Base-by-base conservation (phyloP, 768 basidiomycete species). In the Trametes cubensis region DNA sequence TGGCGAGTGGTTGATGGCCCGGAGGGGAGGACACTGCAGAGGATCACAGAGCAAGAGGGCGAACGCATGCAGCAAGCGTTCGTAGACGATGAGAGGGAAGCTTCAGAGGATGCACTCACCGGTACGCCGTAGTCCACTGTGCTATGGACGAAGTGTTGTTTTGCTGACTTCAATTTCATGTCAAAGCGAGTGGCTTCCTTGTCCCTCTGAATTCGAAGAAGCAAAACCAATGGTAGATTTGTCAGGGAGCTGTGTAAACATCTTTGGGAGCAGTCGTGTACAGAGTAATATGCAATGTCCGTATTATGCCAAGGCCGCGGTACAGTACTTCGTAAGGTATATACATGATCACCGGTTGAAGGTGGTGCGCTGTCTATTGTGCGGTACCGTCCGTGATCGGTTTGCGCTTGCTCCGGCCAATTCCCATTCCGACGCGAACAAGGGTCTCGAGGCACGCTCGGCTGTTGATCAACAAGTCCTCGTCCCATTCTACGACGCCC, bases 381-480 rank as follows among this genome's bases (percentile, higher is more conserved):
- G 30, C 46, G 21, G 2, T 45, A 38, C 62, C 56, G 50, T 63
- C 62, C 56, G 28, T 46, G 62, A 58, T 25, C 50, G 62, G 51
- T 45, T 63, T 58, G 18, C 62, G 62, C 39, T 45, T 63, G 23
- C 66, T 44, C 38, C 72, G 75, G 21, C 95, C 94, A 66, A 97
- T 83, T 15, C 92, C 89, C 87, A 88, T 92, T 11, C 93, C 92
- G 51, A 92, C 90, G 34, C 90, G 86, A 8, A 95, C 92, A 25
- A 95, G 83, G 0, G 94, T 95, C 77, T 95, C 94, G 23, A 98
- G 80, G n/a, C 87, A 85, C 2, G 92, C 91, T 30, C 80, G 77
- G n/a, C 90, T 88, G 72, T 97, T 97, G 58, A 89, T 79, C 34
- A 94, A 66, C 18, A 97, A 73, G 73, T 98, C 95, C 65, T 95